Evolutionary conservation across 305 asterid species (phyloP).

Genomic region (Solanum hybrid): DNA sequence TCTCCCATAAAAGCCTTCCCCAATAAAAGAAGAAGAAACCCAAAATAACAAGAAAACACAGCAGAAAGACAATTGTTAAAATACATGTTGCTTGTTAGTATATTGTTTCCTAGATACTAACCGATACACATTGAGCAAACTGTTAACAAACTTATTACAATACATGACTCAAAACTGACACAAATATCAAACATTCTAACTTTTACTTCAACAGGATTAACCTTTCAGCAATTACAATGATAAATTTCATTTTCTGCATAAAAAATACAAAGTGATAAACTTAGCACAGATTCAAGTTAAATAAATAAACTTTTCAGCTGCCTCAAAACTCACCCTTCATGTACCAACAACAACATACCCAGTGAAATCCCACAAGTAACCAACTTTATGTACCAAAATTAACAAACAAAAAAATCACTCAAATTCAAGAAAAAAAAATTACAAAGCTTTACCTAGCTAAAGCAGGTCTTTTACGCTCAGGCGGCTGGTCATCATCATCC

Average conservation of each 20-base stretch:
- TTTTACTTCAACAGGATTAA: not conserved
- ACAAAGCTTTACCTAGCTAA: conserved; percentile 56
- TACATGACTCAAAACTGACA: not conserved
- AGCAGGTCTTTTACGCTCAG: conserved; percentile 77
- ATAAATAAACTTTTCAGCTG: not conserved
- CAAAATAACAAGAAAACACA: not conserved
- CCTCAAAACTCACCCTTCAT: not conserved
- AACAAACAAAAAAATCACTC: not conserved
- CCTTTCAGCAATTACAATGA: not conserved
- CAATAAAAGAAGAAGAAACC: not conserved
- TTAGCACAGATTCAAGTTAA: not conserved
- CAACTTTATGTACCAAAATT: not conserved
- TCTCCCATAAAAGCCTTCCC: not conserved
- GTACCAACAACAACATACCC: not conserved
- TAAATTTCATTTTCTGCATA: not conserved
- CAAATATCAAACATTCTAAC: not conserved
- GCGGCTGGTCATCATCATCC: conserved; percentile 35
- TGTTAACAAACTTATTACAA: not conserved
- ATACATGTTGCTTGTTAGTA: not conserved
- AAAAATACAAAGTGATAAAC: not conserved
- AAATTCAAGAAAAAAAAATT: not conserved
- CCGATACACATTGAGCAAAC: not conserved
- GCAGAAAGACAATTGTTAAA: not conserved
- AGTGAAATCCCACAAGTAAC: not conserved
- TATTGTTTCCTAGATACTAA: not conserved